Percentiles rank a stretch among this genome's conserved stretches.
phyloP scores from a whole-genome alignment of 768 basidiomycete genomes.

The Boletus subcaerulescens region DNA sequence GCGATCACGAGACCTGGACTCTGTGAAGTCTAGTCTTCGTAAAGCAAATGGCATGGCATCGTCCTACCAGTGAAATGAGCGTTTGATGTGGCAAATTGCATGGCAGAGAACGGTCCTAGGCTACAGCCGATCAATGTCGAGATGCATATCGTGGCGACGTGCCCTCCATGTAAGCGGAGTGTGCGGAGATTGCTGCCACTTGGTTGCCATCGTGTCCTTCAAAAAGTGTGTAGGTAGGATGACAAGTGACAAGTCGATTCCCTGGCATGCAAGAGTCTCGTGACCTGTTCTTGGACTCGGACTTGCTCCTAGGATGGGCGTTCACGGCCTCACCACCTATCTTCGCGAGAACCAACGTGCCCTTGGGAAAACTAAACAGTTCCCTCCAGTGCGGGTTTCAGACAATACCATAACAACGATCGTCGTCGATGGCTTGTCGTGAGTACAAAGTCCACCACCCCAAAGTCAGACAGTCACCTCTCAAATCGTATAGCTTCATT shows the following conservation, averaged over 20 bases:
- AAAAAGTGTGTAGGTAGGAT: no score
- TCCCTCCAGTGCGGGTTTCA: conserved; percentile 14
- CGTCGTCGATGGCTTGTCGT: conserved; percentile 88
- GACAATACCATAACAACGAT: conserved; percentile 38
- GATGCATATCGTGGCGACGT: not conserved
- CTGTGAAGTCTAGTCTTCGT: no score
- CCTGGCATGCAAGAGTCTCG: no score
- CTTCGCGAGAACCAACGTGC: conserved; percentile 43
- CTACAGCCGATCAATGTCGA: no score
- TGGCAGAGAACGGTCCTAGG: no score
- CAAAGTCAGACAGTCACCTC: conserved; percentile 2
- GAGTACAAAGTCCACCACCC: conserved; percentile 36
- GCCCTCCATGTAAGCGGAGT: not conserved
- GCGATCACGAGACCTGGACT: no score
- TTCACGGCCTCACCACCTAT: conserved; percentile 52
- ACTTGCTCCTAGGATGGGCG: conserved; percentile 42
- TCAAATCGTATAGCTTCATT: conserved; percentile 56
- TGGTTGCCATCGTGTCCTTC: not conserved
- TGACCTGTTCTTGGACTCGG: not conserved
- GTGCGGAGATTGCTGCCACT: conserved; percentile 1
- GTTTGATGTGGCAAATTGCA: no score
- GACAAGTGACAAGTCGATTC: no score
- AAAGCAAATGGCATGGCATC: no score
- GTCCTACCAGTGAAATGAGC: no score
- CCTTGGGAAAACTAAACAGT: conserved; percentile 38